A percentile compares a stretch with the other conserved stretches of the same genome.
Evolutionary conservation across 2,329 filamentous ascomycete genomes (phyloP).

Genomic region (Scedosporium boydii): DNA sequence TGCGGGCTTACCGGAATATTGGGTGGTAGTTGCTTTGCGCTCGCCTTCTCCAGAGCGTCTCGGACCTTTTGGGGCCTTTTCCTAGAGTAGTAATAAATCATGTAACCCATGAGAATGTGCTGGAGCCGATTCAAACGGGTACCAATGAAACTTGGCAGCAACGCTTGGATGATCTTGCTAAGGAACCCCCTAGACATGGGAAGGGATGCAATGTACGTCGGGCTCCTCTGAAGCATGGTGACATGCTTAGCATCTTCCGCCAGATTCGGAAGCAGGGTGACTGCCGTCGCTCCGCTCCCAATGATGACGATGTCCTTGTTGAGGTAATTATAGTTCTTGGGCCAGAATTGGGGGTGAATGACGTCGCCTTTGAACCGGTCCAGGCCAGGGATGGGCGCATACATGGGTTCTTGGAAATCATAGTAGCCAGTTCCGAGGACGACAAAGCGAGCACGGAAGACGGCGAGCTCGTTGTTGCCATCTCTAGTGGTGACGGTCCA

Average conservation of each 20-base stretch:
- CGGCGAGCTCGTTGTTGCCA: slow-evolving; percentile 13
- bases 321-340: slow-evolving; percentile 53
- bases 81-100: slow-evolving; percentile 24
- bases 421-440: slow-evolving; percentile 60
- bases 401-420: slow-evolving; percentile 55
- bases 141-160: slow-evolving; percentile 43
- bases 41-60: slow-evolving; percentile 34
- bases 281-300: slow-evolving; percentile 71
- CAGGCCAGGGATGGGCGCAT: slow-evolving; percentile 55
- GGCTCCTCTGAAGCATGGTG: slow-evolving; percentile 75
- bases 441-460: slow-evolving; percentile 40
- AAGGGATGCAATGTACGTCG: slow-evolving; percentile 56
- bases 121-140: slow-evolving; percentile 31
- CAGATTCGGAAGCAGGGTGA: slow-evolving; percentile 66
- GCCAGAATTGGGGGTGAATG: slow-evolving; percentile 71
- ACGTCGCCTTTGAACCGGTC: slow-evolving; percentile 54
- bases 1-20: slow-evolving; percentile 48
- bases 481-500: slow-evolving; percentile 37
- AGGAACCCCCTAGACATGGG: slow-evolving; percentile 26
- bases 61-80: slow-evolving; percentile 19
- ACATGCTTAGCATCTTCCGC: slow-evolving; percentile 54
- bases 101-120: background rate
- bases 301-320: slow-evolving; percentile 63
- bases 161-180: slow-evolving; percentile 25
- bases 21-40: slow-evolving; percentile 36